These are phyloP conservation scores for Aspergillus calidoustus DNA, from an alignment of 2,329 filamentous ascomycete species.

Conservation along the genomic window DNA sequence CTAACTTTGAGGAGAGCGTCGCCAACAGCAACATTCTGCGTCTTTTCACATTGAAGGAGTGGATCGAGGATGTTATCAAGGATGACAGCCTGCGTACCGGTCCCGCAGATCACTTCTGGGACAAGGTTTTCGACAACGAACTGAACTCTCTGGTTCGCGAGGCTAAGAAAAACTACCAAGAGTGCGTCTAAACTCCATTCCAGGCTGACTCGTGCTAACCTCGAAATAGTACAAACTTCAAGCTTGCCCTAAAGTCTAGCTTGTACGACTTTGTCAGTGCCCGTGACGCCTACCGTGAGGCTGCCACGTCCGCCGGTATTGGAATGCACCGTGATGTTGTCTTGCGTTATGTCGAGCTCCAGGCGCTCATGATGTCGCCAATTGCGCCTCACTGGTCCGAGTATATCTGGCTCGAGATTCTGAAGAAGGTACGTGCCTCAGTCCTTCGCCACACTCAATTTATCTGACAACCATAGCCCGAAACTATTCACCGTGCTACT, in stretches of 20 bases:
- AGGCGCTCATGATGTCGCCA: slow-evolving; percentile 79
- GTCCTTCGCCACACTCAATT: background rate
- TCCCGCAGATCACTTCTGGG: slow-evolving; percentile 76
- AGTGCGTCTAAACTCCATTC: slow-evolving; percentile 47
- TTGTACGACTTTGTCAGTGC: slow-evolving; percentile 91
- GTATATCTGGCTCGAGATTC: slow-evolving; percentile 89
- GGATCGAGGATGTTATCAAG: slow-evolving; percentile 83
- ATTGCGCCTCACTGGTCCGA: slow-evolving; percentile 94
- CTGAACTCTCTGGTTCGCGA: slow-evolving; percentile 83
- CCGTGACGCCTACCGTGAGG: slow-evolving; percentile 88
- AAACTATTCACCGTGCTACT: slow-evolving; percentile 76
- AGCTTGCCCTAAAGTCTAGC: slow-evolving; percentile 80
- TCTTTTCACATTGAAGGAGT: slow-evolving; percentile 81
- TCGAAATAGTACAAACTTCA: slow-evolving; percentile 69
- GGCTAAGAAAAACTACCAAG: slow-evolving; percentile 76
- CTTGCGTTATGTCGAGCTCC: slow-evolving; percentile 80
- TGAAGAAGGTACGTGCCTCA: slow-evolving; percentile 62
- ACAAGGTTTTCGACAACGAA: slow-evolving; percentile 91
- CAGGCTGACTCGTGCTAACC: slow-evolving; percentile 20
- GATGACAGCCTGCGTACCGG: slow-evolving; percentile 79
- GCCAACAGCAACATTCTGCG: slow-evolving; percentile 90
- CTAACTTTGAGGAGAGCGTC: slow-evolving; percentile 95
- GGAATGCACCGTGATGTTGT: slow-evolving; percentile 86
- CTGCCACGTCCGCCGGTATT: slow-evolving; percentile 73
- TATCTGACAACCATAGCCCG: slow-evolving; percentile 47